Evolutionary conservation across 257 asterid species (phyloP), one percentile per base, ranked within the genome.

Genomic region (Solanum piurae): DNA sequence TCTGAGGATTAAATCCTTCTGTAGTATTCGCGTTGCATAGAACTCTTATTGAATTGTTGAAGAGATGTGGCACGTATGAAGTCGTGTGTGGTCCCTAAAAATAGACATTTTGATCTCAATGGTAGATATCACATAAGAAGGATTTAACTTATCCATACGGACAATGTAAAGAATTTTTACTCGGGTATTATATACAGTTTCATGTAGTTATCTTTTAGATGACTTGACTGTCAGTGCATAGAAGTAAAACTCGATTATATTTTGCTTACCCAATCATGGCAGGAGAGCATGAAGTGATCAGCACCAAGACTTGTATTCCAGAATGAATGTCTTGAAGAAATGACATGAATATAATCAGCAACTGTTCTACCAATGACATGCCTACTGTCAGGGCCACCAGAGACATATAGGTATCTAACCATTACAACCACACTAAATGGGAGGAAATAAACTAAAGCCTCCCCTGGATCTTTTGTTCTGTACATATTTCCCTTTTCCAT

Each of bases 261-360:
- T 27, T 87, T 72, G 86, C 93, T 44, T 88, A 95, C 98, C 98
- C 99, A 96, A 71, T 96, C 98, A 55, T 96, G 98, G 73, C 98
- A 96, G 34, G 99, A 94, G 52, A 96, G 91, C 98, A 96, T 94
- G 94, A 94, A 92, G 87, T 96, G 98, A 88, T 96, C 98, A 23
- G 95, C 94, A 4, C 99, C 98, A 16, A 90, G 93, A 55, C 93
- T 95, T 46, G 87, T 88, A 68, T 96, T 96, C 98, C 99, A 96
- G 58, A 92, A 95, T 38, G 96, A 94, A 84, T 96, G 95, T 52
- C 89, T 93, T 42, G 79, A 83, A 44, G 98, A 73, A 27, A 96
- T 90, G 16, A 91, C 90, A 37, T 89, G 58, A 27, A 96, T 89
- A 76, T 94, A 96, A 44, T 96, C 98, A 2, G 94, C 93, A 29